Evolutionary conservation across 2,329 filamentous ascomycete species (phyloP), one percentile per base, ranked within the genome.

Genomic region (Aspergillus luchuensis): DNA sequence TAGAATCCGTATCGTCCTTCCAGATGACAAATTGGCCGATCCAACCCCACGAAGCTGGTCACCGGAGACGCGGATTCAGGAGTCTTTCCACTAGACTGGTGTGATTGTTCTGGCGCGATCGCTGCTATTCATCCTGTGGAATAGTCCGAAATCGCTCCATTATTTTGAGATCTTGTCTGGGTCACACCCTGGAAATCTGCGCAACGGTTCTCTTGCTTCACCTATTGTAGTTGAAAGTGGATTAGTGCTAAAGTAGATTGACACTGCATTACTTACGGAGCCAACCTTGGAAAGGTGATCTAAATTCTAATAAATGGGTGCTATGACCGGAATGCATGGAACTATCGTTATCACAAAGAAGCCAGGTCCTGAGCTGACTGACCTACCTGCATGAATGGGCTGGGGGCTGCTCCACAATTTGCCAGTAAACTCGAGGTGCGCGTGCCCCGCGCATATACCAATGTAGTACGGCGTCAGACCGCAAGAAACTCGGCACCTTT

Each of bases 11-110:
- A 68, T 67, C 65, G 56, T 61, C 41, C 57, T 58, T 51, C 57
- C 39, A 65, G 63, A 71, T 74, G 71, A 74, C 71, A 74, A 75
- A 74, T 71, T 58, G 58, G 72, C 71, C 68, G 71, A 74, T 73
- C 71, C 57, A 69, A 66, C 72, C 65, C 71, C 71, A 72, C 68
- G 69, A 67, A 67, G 69, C 66, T 61, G 67, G 67, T 72, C 69
- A 72, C 69, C 70, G 71, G 64, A 54, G 64, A 57, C 41, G 53
- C 51, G 41, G 39, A 51, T 63, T 49, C 56, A 63, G 61, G 49
- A 61, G 39, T 56, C 53, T 56, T 33, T 21, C 36, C 36, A 55
- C 41, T 61, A 61, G 57, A 47, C 45, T 56, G 53, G 50, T 59
- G 61, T 36, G 33, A 36, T 36, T 36, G 55, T 61, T 61, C 61